Evolutionary conservation across 805 yeast species (phyloP), one percentile per base, ranked within the genome.

Genomic region (Candida palmyrensis): DNA sequence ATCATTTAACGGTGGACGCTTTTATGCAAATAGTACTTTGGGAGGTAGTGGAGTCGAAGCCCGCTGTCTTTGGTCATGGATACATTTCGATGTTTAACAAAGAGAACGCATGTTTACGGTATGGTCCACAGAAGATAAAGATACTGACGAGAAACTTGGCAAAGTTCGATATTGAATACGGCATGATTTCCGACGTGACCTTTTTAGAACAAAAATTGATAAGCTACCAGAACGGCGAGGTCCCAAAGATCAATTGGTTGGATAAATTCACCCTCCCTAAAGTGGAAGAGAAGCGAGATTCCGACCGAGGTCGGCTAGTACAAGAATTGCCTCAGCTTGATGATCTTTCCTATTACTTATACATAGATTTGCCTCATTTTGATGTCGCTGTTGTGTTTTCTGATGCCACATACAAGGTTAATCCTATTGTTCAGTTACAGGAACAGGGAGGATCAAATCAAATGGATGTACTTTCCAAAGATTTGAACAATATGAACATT

Each of bases 1-100:
- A 73, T 33, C 92, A 87, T 47, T 53, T 90, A n/a, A 80, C 85
- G 2, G 51, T 77, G 23, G 71, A 74, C 25, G 57, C 92, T 4
- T 71, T 66, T 40, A 52, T 89, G 12, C 71, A 71, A 33, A 63
- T 92, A 16, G 66, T 73, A 2, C 43, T 88, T 2, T 83, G 80
- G 75, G 95, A 84, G 41, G 79, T 75, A 38, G 72, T 73, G 19
- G 75, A 78, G 6, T 73, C 78, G 0, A 55, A 59, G 4, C 61
- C 69, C 5, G 59, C 55, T 16, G 58, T 73, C 0, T 79, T 84
- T 53, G 92, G 88, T 5, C 59, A 66, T 0, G 73, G 89, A 1
- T 71, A 71, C 23, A 51, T 85, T 1, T 53, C 68, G 2, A 48
- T 89, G 3, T 90, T 85, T 55, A 73, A 77, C 45, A 49, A 53